Percentiles rank a stretch among this genome's conserved stretches.
Evolutionary conservation across 2,329 filamentous ascomycete species (phyloP).

Genomic region (Xylaria sp.): DNA sequence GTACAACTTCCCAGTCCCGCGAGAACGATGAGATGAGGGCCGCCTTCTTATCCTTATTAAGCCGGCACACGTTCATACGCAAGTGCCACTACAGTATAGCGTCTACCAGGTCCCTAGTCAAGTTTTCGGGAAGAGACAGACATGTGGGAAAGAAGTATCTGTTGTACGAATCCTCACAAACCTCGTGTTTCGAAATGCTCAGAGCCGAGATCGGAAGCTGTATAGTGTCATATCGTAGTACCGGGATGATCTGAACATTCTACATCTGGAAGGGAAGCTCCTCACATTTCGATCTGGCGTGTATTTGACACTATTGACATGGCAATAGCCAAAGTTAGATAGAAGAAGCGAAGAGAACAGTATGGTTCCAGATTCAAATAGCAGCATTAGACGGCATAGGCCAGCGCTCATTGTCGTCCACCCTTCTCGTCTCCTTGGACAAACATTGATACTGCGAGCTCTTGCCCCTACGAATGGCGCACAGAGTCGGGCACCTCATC

Average conservation of each 20-base stretch:
- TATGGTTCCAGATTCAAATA: background rate
- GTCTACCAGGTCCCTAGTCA: background rate
- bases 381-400: background rate
- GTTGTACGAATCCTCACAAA: constrained; percentile 13
- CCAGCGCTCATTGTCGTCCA: background rate
- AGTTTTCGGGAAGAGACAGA: constrained; percentile 18
- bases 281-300: background rate
- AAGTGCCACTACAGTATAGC: background rate
- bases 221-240: background rate
- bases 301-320: constrained; percentile 1
- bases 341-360: constrained; percentile 7
- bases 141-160: constrained; percentile 14
- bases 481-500: background rate
- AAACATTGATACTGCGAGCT: constrained; percentile 2
- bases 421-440: background rate
- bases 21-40: background rate
- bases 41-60: constrained; percentile 14
- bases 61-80: constrained; percentile 19
- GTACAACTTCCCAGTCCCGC: constrained; percentile 5
- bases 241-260: background rate
- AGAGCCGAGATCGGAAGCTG: background rate
- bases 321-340: background rate
- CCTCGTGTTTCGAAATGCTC: constrained; percentile 3
- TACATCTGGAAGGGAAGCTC: background rate
- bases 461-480: constrained; percentile 1